Evolutionary conservation across 2,329 filamentous ascomycete genomes (phyloP).

Genomic region (Fusarium sp.): DNA sequence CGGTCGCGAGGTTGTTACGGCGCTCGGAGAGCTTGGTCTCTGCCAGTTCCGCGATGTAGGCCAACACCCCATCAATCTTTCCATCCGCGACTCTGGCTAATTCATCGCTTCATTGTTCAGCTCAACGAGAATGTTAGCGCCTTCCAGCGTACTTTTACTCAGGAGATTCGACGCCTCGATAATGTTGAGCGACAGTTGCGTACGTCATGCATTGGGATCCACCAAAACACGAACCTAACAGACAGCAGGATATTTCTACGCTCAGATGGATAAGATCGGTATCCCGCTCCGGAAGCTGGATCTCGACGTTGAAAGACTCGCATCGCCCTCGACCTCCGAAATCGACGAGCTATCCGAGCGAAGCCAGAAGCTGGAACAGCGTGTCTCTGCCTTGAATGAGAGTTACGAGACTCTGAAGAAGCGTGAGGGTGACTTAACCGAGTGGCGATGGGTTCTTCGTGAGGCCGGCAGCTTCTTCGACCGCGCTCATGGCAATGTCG

Average conservation of each 20-base stretch:
- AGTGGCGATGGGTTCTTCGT: slow-evolving; percentile 98
- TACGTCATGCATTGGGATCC: slow-evolving; percentile 65
- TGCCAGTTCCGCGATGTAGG: slow-evolving; percentile 98
- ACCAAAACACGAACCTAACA: slow-evolving; percentile 50
- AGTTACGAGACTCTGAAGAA: slow-evolving; percentile 99
- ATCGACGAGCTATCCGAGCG: slow-evolving; percentile 97
- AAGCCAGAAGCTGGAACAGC: slow-evolving; percentile 91
- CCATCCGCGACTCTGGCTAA: slow-evolving; percentile 35
- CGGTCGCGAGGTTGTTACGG: slow-evolving; percentile 96
- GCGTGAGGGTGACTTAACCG: slow-evolving; percentile 94
- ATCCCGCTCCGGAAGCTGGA: slow-evolving; percentile 92
- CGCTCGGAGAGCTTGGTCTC: slow-evolving; percentile 93
- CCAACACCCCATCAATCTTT: slow-evolving; percentile 39
- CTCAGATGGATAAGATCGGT: slow-evolving; percentile 93
- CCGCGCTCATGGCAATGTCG: slow-evolving; percentile 93
- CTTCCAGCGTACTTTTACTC: slow-evolving; percentile 97
- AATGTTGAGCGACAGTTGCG: slow-evolving; percentile 98
- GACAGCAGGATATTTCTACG: slow-evolving; percentile 85
- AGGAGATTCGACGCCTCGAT: slow-evolving; percentile 96
- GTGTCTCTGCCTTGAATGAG: slow-evolving; percentile 92
- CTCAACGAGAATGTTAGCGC: slow-evolving; percentile 93
- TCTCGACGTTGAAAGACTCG: slow-evolving; percentile 88
- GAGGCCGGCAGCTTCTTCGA: slow-evolving; percentile 99
- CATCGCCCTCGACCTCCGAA: slow-evolving; percentile 90
- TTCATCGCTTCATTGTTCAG: slow-evolving; percentile 61